Percentiles rank a stretch among this genome's conserved stretches.
These are phyloP conservation scores for Quercus berberidifolia DNA, from an alignment of 306 rosid genomes.

Conservation along the genomic window DNA sequence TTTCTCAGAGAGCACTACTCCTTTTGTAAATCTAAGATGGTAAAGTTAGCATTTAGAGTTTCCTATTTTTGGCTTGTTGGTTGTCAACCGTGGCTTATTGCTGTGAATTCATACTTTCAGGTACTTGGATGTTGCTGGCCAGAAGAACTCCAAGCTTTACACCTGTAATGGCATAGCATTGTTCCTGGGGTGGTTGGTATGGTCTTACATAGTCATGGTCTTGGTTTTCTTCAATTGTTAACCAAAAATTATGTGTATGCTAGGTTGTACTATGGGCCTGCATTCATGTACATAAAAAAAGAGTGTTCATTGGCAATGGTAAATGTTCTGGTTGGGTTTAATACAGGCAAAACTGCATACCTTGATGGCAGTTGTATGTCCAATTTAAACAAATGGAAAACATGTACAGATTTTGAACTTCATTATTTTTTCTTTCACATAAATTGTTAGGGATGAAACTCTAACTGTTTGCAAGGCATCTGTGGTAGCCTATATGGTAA, in stretches of 20 bases:
- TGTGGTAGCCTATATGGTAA: background rate
- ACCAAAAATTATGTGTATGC: background rate
- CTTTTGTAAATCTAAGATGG: constrained; percentile 93
- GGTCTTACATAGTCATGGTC: constrained; percentile 32
- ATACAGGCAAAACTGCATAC: background rate
- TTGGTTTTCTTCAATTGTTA: constrained; percentile 11
- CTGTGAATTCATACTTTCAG: constrained; percentile 36
- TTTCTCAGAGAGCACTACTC: constrained; percentile 85
- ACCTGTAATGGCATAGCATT: constrained; percentile 67
- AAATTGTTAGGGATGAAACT: background rate
- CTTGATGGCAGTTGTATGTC: background rate
- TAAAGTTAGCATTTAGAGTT: constrained; percentile 26
- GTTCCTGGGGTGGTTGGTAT: constrained; percentile 98
- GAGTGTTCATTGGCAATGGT: background rate
- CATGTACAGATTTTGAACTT: background rate
- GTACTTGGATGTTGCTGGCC: constrained; percentile 77
- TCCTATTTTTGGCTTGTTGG: constrained; percentile 12
- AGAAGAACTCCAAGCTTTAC: constrained; percentile 62
- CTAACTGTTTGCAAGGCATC: background rate
- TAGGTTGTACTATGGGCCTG: constrained; percentile 6
- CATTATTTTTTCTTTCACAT: background rate
- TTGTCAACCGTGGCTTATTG: constrained; percentile 21
- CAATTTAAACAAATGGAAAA: background rate
- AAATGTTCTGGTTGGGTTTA: background rate
- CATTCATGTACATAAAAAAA: background rate